Conservation (phyloP, 2,329 filamentous ascomycete genomes). For the Cadophora sp. region DNA sequence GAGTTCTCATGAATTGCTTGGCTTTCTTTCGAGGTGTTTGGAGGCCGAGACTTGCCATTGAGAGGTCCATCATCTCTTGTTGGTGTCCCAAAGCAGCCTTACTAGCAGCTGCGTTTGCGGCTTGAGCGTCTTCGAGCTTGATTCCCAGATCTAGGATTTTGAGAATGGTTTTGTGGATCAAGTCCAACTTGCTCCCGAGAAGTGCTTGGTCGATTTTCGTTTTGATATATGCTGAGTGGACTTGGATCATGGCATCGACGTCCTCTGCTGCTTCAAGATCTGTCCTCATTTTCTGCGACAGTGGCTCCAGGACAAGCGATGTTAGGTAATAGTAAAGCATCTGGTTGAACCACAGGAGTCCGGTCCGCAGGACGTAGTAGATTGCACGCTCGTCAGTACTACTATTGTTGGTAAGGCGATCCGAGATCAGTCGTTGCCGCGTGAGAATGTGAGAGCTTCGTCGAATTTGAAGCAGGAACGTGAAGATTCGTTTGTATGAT, state of each 20-base stretch:
- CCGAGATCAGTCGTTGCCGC: constrained; percentile 55
- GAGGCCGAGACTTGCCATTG: constrained; percentile 43
- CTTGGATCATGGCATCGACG: constrained; percentile 79
- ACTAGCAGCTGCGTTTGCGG: constrained; percentile 41
- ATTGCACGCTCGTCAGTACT: constrained; percentile 52
- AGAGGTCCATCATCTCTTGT: constrained; percentile 42
- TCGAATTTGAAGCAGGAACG: constrained; percentile 78
- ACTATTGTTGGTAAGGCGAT: constrained; percentile 48
- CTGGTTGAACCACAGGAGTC: constrained; percentile 79
- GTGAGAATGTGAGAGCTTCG: constrained; percentile 73
- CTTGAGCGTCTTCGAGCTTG: constrained; percentile 67
- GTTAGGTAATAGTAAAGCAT: constrained; percentile 78
- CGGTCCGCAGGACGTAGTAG: constrained; percentile 69
- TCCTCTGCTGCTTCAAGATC: constrained; percentile 69
- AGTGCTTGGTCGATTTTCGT: constrained; percentile 72
- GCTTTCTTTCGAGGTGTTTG: constrained; percentile 42
- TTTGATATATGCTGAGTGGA: constrained; percentile 69
- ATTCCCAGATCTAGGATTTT: constrained; percentile 78
- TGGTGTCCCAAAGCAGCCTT: constrained; percentile 36
- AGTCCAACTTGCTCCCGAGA: constrained; percentile 69
- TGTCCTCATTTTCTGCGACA: constrained; percentile 61
- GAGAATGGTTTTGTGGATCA: constrained; percentile 76
- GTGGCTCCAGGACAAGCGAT: constrained; percentile 71
- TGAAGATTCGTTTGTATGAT: constrained; percentile 76
- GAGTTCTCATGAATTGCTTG: constrained; percentile 30